Conservation (phyloP, 306 rosid species). For the Purshia tridentata region DNA sequence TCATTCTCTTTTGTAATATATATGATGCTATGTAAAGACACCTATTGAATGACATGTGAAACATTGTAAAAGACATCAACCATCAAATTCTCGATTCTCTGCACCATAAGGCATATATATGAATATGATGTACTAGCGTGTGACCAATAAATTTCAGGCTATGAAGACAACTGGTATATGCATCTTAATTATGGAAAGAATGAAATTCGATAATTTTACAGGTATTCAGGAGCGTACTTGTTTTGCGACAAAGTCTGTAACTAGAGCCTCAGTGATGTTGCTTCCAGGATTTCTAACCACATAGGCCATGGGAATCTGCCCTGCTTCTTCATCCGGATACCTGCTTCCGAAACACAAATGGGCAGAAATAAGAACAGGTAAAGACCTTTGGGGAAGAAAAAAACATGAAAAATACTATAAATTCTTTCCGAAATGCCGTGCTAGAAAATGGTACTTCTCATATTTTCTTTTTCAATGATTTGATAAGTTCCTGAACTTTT, state of each 20-base stretch:
- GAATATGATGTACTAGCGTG: too few species aligned
- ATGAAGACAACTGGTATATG: not conserved
- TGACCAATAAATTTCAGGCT: not conserved
- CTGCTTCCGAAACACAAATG: conserved; percentile 32
- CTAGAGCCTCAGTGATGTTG: conserved; percentile 51
- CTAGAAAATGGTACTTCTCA: too few species aligned
- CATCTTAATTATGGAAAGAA: too few species aligned
- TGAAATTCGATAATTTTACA: not conserved
- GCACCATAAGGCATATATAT: too few species aligned
- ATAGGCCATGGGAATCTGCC: conserved; percentile 88
- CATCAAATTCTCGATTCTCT: too few species aligned
- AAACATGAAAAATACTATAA: not conserved
- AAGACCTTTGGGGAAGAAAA: not conserved
- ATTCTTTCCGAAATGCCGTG: not conserved
- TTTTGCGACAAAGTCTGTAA: conserved; percentile 68
- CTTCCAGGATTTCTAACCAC: conserved; percentile 80
- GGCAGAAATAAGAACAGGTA: not conserved
- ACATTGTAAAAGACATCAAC: too few species aligned
- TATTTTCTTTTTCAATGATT: not conserved
- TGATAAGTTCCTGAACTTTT: too few species aligned
- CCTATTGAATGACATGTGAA: too few species aligned
- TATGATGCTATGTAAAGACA: too few species aligned
- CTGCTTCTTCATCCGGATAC: conserved; percentile 85
- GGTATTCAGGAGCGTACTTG: conserved; percentile 40
- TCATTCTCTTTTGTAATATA: too few species aligned